Evolutionary conservation across 1,139 yeast genomes (phyloP), one percentile per base, ranked within the genome.

Genomic region (Saccharomyces hybrid): DNA sequence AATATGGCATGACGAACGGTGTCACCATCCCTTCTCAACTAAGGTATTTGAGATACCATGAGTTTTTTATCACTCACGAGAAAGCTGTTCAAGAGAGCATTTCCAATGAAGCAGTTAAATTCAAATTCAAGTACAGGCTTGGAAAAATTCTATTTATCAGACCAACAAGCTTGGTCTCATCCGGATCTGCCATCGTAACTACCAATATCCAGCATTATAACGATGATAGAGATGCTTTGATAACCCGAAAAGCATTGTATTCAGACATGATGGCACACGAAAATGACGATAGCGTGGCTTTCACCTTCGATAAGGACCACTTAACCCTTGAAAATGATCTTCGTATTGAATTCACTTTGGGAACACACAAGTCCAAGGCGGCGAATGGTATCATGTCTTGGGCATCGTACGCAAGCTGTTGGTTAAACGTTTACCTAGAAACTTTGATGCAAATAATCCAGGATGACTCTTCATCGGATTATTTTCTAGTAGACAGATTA

Each of bases 21-120:
- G 83, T 93, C 1, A 80, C 90, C 0, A 88, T 89, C 19, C 58
- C 65, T 19, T 84, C 93, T 4, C 98, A 93, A 68, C 65, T 76
- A 21, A 68, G 93, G 50, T 88, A 84, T 64, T 71, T 90, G 44
- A 64, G 72, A 3, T 91, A 93, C 67, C 83, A 84, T 70, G 75
- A 76, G 54, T 57, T 62, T 67, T 56, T 62, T 65, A 3, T 59
- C 59, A 16, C 58, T 58, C 46, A 61, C 57, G 42, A 49, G 53
- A 19, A 48, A 31, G n/a, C 44, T 58, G 26, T 54, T 62, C 50
- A 51, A 48, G 12, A 47, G 31, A 16, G 48, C 62, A n/a, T 42
- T 61, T 12, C 52, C 54, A 42, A 29, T 57, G 8, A 51, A 51
- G 4, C 16, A 26, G 14, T 54, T 56, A n/a, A 52, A 52, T 24